A percentile compares a stretch with the other conserved stretches of the same genome.
Evolutionary conservation across 148 eudicot genomes (phyloP).

Genomic region (Silene conica): DNA sequence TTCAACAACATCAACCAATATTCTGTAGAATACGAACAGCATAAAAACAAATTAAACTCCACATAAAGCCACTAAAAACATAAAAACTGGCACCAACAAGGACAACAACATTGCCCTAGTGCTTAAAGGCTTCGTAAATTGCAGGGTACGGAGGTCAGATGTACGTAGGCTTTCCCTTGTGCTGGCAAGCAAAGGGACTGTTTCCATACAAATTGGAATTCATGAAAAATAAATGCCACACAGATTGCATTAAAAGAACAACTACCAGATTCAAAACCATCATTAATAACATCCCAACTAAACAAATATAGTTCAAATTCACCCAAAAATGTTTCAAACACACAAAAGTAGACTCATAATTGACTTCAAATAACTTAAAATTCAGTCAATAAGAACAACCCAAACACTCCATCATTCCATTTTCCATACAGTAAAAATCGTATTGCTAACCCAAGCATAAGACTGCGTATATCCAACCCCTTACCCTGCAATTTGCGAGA

Average conservation of each 20-base stretch:
- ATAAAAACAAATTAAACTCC: conserved; percentile 2
- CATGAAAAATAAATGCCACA: conserved; percentile 21
- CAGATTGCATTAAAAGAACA: not conserved
- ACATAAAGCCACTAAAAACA: conserved; percentile 9
- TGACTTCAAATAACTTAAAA: conserved; percentile 5
- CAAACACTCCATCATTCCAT: not conserved
- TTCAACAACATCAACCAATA: not conserved
- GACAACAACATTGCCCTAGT: too few relatives aligned
- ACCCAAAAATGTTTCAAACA: conserved; percentile 5
- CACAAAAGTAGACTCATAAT: conserved; percentile 17
- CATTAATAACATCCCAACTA: conserved; percentile 20
- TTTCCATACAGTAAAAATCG: not conserved
- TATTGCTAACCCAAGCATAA: too few relatives aligned
- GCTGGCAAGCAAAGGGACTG: not conserved
- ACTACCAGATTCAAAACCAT: conserved; percentile 12
- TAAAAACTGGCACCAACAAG: too few relatives aligned
- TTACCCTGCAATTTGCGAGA: too few relatives aligned
- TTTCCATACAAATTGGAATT: conserved; percentile 10
- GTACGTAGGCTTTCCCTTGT: too few relatives aligned
- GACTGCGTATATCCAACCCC: too few relatives aligned
- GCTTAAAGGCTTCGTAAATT: too few relatives aligned
- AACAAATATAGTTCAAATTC: conserved; percentile 21
- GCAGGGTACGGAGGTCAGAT: too few relatives aligned
- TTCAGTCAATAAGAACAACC: not conserved
- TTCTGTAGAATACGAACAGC: conserved; percentile 11